Percentiles rank a stretch among this genome's conserved stretches.
Evolutionary conservation across 129 eudicot genomes (phyloP).

Genomic region (Scalesia atractyloides): DNA sequence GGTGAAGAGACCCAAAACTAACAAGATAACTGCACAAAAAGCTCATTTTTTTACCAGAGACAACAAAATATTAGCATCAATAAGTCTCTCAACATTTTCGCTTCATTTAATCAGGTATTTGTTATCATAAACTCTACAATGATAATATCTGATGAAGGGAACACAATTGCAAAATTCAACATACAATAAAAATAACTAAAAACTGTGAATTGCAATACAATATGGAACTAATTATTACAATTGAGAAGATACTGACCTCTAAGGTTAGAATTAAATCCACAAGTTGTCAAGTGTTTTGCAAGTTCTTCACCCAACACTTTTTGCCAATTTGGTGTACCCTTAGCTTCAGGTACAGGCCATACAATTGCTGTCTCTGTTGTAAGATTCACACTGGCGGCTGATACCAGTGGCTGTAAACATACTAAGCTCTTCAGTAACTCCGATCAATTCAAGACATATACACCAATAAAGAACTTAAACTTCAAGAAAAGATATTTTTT

Average conservation of each 20-base stretch:
- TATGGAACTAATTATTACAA: conserved; percentile 13
- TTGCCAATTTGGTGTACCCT: conserved; percentile 75
- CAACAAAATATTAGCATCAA: conserved; percentile 12
- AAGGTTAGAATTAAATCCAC: conserved; percentile 79
- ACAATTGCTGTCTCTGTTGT: conserved; percentile 96
- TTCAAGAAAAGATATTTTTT: background rate
- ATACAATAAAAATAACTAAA: background rate
- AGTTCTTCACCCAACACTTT: conserved; percentile 80
- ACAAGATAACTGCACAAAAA: conserved; percentile 15
- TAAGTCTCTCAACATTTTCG: conserved; percentile 16
- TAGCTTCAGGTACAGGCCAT: conserved; percentile 95
- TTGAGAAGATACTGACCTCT: conserved; percentile 58
- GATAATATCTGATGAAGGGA: background rate
- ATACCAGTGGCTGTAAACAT: conserved; percentile 79
- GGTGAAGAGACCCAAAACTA: conserved; percentile 4
- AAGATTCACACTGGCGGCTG: conserved; percentile 92
- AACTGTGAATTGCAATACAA: conserved; percentile 7
- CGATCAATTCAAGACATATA: conserved; percentile 15
- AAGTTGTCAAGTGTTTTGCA: conserved; percentile 87
- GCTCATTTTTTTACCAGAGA: background rate
- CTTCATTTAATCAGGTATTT: conserved; percentile 1
- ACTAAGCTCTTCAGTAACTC: conserved; percentile 14
- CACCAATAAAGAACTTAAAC: background rate
- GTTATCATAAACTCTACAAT: conserved; percentile 15
- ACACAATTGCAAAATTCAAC: background rate